Evolutionary conservation across 306 rosid species (phyloP).

Genomic region (Aeschynomene evenia): DNA sequence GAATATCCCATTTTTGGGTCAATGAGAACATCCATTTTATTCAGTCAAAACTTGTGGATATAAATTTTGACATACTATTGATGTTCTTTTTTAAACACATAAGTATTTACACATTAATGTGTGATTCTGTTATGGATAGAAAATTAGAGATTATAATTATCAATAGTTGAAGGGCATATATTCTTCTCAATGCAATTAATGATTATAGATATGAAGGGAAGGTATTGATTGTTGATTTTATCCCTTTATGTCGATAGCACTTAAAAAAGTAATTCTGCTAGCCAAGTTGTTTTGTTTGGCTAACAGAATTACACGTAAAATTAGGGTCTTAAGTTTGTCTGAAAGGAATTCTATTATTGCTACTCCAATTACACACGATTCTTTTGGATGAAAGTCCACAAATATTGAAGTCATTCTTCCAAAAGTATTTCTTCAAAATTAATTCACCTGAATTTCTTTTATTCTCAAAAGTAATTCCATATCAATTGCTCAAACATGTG

Average conservation of each 20-base stretch:
- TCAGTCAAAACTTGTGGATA: background rate
- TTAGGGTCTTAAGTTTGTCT: constrained; percentile 9
- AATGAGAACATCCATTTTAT: too few species aligned
- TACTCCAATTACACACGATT: background rate
- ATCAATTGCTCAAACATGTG: background rate
- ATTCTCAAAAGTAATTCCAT: background rate
- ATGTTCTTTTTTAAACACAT: background rate
- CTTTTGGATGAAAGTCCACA: background rate
- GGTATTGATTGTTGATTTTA: constrained; percentile 21
- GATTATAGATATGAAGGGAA: constrained; percentile 6
- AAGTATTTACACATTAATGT: constrained; percentile 19
- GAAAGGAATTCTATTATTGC: constrained; percentile 1
- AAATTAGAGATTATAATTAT: background rate
- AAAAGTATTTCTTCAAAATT: background rate
- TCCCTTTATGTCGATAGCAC: background rate
- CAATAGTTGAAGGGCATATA: background rate
- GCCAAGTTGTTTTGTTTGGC: constrained; percentile 15
- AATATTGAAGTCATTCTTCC: background rate
- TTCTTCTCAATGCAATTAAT: constrained; percentile 5
- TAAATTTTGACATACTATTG: background rate
- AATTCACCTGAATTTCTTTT: background rate
- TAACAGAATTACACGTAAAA: constrained; percentile 8
- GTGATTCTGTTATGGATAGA: constrained; percentile 17
- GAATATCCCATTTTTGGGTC: too few species aligned
- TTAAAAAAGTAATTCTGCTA: constrained; percentile 2